phyloP scores from a whole-genome alignment of 163 green algal genomes.

The Chloromonas sp. region DNA sequence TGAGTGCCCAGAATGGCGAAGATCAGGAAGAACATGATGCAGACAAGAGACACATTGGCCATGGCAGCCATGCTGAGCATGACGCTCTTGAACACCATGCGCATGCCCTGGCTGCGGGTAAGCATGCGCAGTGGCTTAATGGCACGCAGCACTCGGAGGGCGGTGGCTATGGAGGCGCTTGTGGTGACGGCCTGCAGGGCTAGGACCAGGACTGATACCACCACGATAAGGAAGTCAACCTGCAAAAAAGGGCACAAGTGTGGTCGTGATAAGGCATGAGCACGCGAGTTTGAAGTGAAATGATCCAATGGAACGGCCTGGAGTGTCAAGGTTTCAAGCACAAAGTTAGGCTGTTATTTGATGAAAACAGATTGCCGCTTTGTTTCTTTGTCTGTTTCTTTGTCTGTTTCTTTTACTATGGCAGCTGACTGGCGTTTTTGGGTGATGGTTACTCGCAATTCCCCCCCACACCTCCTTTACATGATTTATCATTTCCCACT shows the following conservation, averaged over 20 bases:
- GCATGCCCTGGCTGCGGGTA: constrained; percentile 60
- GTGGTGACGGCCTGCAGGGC: constrained; percentile 34
- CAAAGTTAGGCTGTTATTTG: too few species aligned
- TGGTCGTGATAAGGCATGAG: background rate
- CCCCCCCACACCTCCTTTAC: too few species aligned
- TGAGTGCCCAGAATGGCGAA: constrained; percentile 72
- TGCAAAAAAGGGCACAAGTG: constrained; percentile 6
- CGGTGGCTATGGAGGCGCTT: constrained; percentile 14
- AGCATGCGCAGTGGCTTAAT: constrained; percentile 71
- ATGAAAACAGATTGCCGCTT: too few species aligned
- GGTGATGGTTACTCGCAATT: too few species aligned
- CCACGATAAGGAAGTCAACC: constrained; percentile 72
- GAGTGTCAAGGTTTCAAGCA: too few species aligned
- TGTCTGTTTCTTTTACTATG: too few species aligned
- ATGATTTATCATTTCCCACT: too few species aligned
- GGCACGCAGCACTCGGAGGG: constrained; percentile 60
- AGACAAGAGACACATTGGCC: constrained; percentile 72
- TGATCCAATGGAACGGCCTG: too few species aligned
- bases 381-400: too few species aligned
- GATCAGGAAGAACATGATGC: constrained; percentile 74
- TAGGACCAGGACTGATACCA: constrained; percentile 54
- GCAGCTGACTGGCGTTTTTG: too few species aligned
- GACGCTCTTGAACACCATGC: constrained; percentile 65
- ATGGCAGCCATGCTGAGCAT: constrained; percentile 60
- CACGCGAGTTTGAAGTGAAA: background rate